These are phyloP conservation scores for Lanmaoa pseudosensibilis DNA, from an alignment of 768 basidiomycete species.

Conservation along the genomic window DNA sequence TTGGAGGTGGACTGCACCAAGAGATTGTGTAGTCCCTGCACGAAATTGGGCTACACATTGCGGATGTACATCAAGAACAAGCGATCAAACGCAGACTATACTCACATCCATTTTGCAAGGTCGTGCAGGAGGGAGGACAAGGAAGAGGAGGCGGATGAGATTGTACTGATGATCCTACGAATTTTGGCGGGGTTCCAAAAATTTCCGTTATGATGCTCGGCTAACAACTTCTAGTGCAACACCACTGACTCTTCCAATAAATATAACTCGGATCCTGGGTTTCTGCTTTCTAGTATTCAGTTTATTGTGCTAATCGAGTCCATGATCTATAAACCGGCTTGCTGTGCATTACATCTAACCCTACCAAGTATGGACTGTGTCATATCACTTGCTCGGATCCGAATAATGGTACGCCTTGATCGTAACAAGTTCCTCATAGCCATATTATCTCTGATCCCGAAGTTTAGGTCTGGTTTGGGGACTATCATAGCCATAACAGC, in stretches of 20 bases:
- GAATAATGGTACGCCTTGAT: too few species aligned
- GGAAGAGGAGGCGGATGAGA: conserved; percentile 31
- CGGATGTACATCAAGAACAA: conserved; percentile 1
- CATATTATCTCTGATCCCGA: too few species aligned
- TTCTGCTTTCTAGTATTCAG: not conserved
- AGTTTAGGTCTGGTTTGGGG: too few species aligned
- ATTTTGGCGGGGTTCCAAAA: conserved; percentile 61
- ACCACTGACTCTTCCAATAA: not conserved
- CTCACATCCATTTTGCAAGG: conserved; percentile 33
- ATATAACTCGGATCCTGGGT: not conserved
- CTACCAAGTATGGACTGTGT: too few species aligned
- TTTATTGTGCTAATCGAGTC: too few species aligned
- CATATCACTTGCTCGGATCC: too few species aligned
- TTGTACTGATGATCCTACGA: conserved; percentile 34
- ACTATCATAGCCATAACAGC: too few species aligned
- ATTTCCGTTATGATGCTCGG: conserved; percentile 15
- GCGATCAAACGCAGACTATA: not conserved
- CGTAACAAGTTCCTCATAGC: too few species aligned
- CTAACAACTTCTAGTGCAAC: not conserved
- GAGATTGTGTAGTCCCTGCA: conserved; percentile 80
- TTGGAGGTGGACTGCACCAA: conserved; percentile 78
- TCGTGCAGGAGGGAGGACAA: conserved; percentile 28
- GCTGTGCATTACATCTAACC: not conserved
- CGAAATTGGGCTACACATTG: conserved; percentile 57
- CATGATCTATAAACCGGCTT: not conserved